Evolutionary conservation across 805 yeast genomes (phyloP).

Genomic region (Ogataea neopini): DNA sequence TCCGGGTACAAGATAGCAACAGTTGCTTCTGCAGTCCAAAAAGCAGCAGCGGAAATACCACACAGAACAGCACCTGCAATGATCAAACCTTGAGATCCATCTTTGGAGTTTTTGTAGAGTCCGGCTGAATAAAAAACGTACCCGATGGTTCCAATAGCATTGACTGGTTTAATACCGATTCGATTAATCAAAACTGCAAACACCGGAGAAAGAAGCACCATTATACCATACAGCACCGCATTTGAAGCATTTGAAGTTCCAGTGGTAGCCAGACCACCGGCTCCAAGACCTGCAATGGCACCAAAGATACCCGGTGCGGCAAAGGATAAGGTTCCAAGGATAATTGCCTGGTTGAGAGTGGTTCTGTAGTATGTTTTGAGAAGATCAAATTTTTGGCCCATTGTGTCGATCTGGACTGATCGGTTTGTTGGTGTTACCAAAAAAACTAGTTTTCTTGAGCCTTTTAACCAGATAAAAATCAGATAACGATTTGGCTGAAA

Average conservation of each 20-base stretch:
- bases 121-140: conserved; percentile 31
- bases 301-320: conserved; percentile 17
- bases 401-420: not conserved
- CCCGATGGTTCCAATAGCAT: conserved; percentile 28
- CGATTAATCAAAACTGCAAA: conserved; percentile 26
- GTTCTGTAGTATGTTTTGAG: conserved; percentile 4
- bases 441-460: not conserved
- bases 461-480: too few relatives aligned
- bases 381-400: not conserved
- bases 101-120: conserved; percentile 29
- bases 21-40: conserved; percentile 33
- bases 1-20: conserved; percentile 30
- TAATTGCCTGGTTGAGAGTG: conserved; percentile 12
- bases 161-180: conserved; percentile 22
- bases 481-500: too few relatives aligned
- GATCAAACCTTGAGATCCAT: conserved; percentile 29
- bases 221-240: conserved; percentile 21
- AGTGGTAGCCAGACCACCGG: conserved; percentile 15
- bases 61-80: conserved; percentile 27
- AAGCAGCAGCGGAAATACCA: conserved; percentile 30
- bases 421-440: not conserved
- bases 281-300: conserved; percentile 14
- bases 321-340: conserved; percentile 15
- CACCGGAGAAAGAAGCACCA: conserved; percentile 25
- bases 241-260: conserved; percentile 13